Conservation (phyloP, 2,329 filamentous ascomycete genomes). For the Aspergillus fijiensis region DNA sequence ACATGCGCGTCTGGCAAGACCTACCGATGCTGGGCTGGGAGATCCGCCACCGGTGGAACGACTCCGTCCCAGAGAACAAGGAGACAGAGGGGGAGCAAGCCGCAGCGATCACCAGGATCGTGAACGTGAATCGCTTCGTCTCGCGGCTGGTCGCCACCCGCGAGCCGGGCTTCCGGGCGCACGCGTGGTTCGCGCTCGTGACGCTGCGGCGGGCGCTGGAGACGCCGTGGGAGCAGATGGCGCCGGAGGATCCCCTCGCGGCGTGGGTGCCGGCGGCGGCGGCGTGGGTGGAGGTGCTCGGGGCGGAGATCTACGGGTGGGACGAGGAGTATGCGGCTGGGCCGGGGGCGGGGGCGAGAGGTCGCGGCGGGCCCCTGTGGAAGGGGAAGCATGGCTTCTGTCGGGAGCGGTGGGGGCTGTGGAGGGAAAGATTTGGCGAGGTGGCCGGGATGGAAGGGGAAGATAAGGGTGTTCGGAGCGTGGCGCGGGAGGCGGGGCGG, state of each 20-base stretch:
- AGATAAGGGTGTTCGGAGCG: background rate
- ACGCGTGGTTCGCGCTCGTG: slow-evolving; percentile 12
- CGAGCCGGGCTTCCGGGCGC: slow-evolving; percentile 8
- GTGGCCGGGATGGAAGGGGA: slow-evolving; percentile 1
- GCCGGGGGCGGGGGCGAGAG: background rate
- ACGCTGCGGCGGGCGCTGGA: slow-evolving; percentile 12
- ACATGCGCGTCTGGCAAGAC: slow-evolving; percentile 16
- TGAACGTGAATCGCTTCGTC: slow-evolving; percentile 9
- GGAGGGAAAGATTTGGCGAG: slow-evolving; percentile 15
- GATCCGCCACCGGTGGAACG: slow-evolving; percentile 14
- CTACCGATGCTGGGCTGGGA: slow-evolving; percentile 15
- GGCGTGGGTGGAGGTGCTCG: slow-evolving; percentile 16
- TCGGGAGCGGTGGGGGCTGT: slow-evolving; percentile 13
- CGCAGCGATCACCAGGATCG: background rate
- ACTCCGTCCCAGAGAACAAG: background rate
- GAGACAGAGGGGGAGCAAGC: background rate
- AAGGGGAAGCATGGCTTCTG: slow-evolving; percentile 16
- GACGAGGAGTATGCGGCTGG: slow-evolving; percentile 9
- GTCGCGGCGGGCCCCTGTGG: slow-evolving; percentile 14
- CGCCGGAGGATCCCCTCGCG: background rate
- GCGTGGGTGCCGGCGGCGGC: slow-evolving; percentile 14
- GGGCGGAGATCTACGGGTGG: slow-evolving; percentile 16
- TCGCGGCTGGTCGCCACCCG: slow-evolving; percentile 14
- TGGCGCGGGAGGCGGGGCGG: slow-evolving; percentile 8
- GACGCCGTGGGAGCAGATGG: background rate